These are phyloP conservation scores for Rubus parviflorus DNA, from an alignment of 306 rosid species.

Conservation along the genomic window DNA sequence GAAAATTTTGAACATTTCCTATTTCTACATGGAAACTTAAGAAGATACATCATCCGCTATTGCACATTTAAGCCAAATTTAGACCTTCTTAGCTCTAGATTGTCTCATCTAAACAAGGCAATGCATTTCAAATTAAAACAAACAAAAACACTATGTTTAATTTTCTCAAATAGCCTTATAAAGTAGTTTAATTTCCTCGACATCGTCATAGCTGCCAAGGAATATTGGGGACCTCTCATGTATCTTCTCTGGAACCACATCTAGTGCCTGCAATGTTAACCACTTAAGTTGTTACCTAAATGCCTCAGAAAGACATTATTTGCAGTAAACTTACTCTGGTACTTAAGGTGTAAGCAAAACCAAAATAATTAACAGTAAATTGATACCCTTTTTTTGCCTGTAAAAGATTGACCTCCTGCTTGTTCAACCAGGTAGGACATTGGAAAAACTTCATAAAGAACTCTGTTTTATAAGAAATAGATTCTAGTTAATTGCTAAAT, in stretches of 20 bases:
- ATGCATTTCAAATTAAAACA: background rate
- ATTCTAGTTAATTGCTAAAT: background rate
- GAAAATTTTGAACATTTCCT: too few species aligned
- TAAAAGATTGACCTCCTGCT: constrained; percentile 90
- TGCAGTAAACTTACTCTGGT: background rate
- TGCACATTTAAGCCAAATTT: background rate
- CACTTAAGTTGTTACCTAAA: too few species aligned
- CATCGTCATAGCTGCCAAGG: constrained; percentile 85
- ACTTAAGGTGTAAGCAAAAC: background rate
- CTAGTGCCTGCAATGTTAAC: constrained; percentile 60
- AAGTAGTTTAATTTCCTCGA: constrained; percentile 76
- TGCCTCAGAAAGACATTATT: background rate
- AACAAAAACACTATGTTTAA: background rate
- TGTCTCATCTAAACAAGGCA: background rate
- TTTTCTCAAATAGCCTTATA: constrained; percentile 18
- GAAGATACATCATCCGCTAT: background rate
- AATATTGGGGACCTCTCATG: constrained; percentile 81
- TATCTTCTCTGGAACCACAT: constrained; percentile 63
- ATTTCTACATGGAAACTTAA: too few species aligned
- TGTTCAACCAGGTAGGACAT: constrained; percentile 93
- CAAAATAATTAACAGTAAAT: background rate
- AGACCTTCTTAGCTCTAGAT: background rate
- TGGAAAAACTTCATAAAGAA: constrained; percentile 90
- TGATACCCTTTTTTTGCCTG: constrained; percentile 75
- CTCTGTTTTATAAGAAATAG: constrained; percentile 9